A percentile compares a stretch with the other conserved stretches of the same genome.
Conservation (phyloP, 1,139 yeast genomes). For the Hyphopichia khmerensis region DNA sequence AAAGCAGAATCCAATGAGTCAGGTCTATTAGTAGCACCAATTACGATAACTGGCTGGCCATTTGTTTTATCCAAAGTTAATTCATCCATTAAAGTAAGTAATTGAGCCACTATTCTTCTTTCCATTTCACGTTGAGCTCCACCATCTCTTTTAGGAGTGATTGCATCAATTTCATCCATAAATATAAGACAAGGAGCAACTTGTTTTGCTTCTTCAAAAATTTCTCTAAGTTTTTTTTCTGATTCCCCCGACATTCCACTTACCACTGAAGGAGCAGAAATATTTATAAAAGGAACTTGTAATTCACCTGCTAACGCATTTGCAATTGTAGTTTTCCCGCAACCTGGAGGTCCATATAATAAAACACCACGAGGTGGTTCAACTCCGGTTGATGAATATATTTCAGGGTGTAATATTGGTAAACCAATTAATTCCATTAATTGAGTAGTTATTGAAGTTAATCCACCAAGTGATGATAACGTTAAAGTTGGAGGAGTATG, state of each 20-base stretch:
- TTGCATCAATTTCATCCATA: conserved; percentile 96
- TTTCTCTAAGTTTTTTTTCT: conserved; percentile 88
- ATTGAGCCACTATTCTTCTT: conserved; percentile 91
- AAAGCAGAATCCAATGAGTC: conserved; percentile 50
- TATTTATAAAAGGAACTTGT: conserved; percentile 85
- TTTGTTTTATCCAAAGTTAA: conserved; percentile 81
- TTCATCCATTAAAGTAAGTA: conserved; percentile 92
- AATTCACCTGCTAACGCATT: conserved; percentile 95
- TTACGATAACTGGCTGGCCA: conserved; percentile 78
- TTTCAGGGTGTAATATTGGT: conserved; percentile 92
- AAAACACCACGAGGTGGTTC: conserved; percentile 97
- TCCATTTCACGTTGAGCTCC: conserved; percentile 99
- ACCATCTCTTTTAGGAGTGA: conserved; percentile 93
- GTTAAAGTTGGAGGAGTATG: conserved; percentile 70
- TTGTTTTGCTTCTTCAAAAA: conserved; percentile 88
- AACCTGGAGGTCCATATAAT: conserved; percentile 97
- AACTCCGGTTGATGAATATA: conserved; percentile 81
- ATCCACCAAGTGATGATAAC: conserved; percentile 81
- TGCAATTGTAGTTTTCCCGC: conserved; percentile 96
- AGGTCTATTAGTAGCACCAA: conserved; percentile 52
- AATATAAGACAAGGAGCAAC: conserved; percentile 92
- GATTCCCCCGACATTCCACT: conserved; percentile 99
- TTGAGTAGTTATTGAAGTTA: conserved; percentile 79
- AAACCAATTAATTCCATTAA: conserved; percentile 86
- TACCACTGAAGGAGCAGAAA: conserved; percentile 94